A percentile compares a stretch with the other conserved stretches of the same genome.
phyloP scores from a whole-genome alignment of 345 rosid species.

The Brassica nigra region DNA sequence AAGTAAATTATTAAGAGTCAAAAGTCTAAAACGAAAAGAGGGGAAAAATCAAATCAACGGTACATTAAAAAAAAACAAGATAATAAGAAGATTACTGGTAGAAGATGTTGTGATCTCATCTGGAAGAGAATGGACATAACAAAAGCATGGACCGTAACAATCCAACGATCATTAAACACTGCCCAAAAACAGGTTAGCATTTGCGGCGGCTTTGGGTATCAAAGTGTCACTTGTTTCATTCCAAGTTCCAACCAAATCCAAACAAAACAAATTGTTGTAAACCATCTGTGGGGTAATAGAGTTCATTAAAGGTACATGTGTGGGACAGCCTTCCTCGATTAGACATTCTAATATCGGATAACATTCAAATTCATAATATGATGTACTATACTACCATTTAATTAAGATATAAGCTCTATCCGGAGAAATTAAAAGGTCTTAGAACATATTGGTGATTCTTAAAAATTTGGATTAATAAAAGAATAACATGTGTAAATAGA shows the following conservation, averaged over 20 bases:
- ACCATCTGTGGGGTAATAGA: conserved; percentile 5
- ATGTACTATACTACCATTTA: not conserved
- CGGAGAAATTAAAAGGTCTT: conserved; percentile 1
- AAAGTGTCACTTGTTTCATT: conserved; percentile 2
- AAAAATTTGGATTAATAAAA: too few species aligned
- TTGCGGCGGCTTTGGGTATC: conserved; percentile 26
- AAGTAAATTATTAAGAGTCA: not conserved
- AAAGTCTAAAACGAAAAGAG: not conserved
- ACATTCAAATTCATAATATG: conserved; percentile 5
- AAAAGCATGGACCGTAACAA: not conserved
- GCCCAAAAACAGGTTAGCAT: not conserved
- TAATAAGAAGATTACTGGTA: not conserved
- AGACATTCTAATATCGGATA: conserved; percentile 15
- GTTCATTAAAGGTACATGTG: conserved; percentile 15
- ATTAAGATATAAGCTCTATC: conserved; percentile 10
- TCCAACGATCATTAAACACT: not conserved
- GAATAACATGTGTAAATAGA: too few species aligned
- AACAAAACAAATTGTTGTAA: conserved; percentile 13
- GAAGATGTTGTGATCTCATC: not conserved
- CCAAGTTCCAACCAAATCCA: conserved; percentile 1
- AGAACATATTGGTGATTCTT: too few species aligned
- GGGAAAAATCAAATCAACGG: not conserved
- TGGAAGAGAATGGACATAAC: not conserved
- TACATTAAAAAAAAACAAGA: not conserved
- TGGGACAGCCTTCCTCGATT: conserved; percentile 22